Conservation (phyloP, 106 monocot genomes). For the Narthecium ossifragum region DNA sequence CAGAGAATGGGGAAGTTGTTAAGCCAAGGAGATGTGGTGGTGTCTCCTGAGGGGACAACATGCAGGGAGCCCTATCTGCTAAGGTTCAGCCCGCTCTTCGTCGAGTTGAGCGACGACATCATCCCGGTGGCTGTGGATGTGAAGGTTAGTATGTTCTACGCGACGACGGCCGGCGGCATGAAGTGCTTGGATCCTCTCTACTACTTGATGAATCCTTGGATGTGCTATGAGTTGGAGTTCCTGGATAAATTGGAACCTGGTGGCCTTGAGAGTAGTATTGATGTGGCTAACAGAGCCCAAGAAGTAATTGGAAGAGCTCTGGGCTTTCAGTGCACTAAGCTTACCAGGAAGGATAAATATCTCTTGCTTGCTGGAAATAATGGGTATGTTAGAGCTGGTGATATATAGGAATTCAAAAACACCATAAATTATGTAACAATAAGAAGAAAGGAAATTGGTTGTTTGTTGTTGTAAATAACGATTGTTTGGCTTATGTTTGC, state of each 20-base stretch:
- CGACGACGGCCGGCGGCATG: constrained; percentile 31
- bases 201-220: constrained; percentile 53
- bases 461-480: too few species aligned
- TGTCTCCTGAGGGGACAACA: constrained; percentile 54
- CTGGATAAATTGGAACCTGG: constrained; percentile 8
- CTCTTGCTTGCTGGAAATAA: constrained; percentile 34
- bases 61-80: constrained; percentile 57
- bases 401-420: too few species aligned
- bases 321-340: constrained; percentile 28
- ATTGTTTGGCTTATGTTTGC: too few species aligned
- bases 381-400: too few species aligned
- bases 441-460: too few species aligned
- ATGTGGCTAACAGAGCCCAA: constrained; percentile 28
- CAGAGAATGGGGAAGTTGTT: constrained; percentile 18
- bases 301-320: constrained; percentile 14
- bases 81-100: constrained; percentile 55
- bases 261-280: not conserved
- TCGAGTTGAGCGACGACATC: constrained; percentile 27
- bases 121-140: constrained; percentile 33
- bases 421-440: too few species aligned
- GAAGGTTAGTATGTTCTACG: constrained; percentile 43
- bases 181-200: constrained; percentile 50
- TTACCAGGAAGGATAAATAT: constrained; percentile 35
- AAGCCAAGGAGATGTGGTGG: constrained; percentile 24
- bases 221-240: constrained; percentile 21